Evolutionary conservation across 257 asterid species (phyloP).

Genomic region (Solanum arcanum): DNA sequence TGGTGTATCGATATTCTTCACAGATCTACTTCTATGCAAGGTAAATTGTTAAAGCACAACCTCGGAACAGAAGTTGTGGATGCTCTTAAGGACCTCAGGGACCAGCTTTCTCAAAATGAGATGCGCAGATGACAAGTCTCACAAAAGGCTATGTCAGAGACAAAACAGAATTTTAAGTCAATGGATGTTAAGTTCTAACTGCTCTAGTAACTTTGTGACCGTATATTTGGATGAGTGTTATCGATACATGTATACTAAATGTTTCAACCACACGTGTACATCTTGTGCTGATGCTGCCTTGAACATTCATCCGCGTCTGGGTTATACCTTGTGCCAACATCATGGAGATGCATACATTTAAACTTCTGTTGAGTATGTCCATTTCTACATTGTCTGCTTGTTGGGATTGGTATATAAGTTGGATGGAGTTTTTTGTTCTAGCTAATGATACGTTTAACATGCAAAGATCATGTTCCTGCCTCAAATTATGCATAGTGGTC

Average conservation of each 20-base stretch:
- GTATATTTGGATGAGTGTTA: not conserved
- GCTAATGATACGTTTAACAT: not conserved
- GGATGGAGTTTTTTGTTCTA: not conserved
- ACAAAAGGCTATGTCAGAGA: not conserved
- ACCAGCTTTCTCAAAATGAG: slow-evolving; percentile 46
- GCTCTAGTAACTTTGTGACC: not conserved
- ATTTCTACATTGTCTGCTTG: not conserved
- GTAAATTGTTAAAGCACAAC: slow-evolving; percentile 85
- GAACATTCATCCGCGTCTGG: not conserved
- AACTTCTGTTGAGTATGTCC: not conserved
- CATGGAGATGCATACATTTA: not conserved
- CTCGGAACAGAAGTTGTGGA: slow-evolving; percentile 77
- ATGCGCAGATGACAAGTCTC: slow-evolving; percentile 1
- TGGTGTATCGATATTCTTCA: not conserved
- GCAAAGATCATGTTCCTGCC: not conserved
- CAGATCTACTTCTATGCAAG: slow-evolving; percentile 92
- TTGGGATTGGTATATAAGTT: not conserved
- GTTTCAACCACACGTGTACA: not conserved
- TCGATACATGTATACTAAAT: not conserved
- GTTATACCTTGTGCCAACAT: not conserved
- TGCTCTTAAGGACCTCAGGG: slow-evolving; percentile 89
- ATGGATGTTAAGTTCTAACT: not conserved
- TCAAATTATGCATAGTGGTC: not conserved
- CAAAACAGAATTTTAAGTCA: not conserved
- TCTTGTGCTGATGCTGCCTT: not conserved